Percentiles rank a stretch among this genome's conserved stretches.
Evolutionary conservation across 306 rosid genomes (phyloP).

Genomic region (Dryas drummondii): DNA sequence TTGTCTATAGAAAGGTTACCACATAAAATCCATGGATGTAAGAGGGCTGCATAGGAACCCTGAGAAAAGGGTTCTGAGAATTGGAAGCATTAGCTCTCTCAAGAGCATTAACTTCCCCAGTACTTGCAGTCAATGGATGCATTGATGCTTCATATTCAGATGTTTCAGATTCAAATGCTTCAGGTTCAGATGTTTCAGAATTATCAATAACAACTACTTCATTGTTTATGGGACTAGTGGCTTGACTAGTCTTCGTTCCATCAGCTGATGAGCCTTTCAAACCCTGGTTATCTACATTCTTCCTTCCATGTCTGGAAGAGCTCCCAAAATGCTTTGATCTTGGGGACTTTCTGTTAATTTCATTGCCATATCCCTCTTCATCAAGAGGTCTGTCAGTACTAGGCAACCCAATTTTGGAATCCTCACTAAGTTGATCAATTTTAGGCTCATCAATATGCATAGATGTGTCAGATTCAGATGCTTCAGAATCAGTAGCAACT

Average conservation of each 20-base stretch:
- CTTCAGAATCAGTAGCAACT: not conserved
- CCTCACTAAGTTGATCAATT: not conserved
- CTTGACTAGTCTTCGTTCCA: too few species aligned
- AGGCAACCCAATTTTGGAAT: not conserved
- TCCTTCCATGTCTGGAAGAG: too few species aligned
- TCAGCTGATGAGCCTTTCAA: too few species aligned
- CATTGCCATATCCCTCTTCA: not conserved
- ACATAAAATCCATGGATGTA: not conserved
- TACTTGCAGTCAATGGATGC: not conserved
- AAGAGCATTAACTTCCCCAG: not conserved
- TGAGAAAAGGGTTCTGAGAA: constrained; percentile 2
- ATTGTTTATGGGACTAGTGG: too few species aligned
- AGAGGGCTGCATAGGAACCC: not conserved
- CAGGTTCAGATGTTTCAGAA: too few species aligned
- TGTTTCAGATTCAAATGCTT: too few species aligned
- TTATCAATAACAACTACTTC: too few species aligned
- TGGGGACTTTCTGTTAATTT: too few species aligned
- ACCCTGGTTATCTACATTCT: too few species aligned
- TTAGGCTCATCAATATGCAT: not conserved
- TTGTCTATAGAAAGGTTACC: constrained; percentile 14
- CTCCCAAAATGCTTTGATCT: too few species aligned
- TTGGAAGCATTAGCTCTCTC: not conserved
- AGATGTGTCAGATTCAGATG: not conserved
- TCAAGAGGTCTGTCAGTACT: not conserved
- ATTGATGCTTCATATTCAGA: not conserved